phyloP scores from a whole-genome alignment of 176 grass and related monocot species.

The Zizania latifolia region DNA sequence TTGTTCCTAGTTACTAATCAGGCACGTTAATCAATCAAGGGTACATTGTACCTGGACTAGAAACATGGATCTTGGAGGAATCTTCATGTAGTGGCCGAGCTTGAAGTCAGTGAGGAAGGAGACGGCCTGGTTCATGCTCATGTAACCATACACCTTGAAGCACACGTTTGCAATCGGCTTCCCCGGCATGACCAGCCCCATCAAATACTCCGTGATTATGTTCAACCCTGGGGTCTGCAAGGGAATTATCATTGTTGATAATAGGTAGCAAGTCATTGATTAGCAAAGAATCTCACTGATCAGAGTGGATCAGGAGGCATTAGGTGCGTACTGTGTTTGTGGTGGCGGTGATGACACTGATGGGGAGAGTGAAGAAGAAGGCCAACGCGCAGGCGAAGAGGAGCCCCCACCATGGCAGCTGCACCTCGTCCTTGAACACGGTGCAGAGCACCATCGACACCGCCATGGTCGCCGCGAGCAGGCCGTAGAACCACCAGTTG shows the following conservation, averaged over 20 bases:
- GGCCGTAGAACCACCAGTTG: slow-evolving; percentile 71
- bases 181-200: slow-evolving; percentile 77
- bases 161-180: slow-evolving; percentile 86
- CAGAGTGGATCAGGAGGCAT: too few relatives aligned
- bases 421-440: slow-evolving; percentile 63
- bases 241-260: too few relatives aligned
- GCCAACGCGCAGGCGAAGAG: slow-evolving; percentile 66
- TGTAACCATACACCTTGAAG: slow-evolving; percentile 96
- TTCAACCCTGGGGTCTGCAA: slow-evolving; percentile 80
- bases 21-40: too few relatives aligned
- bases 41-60: slow-evolving; percentile 90
- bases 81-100: slow-evolving; percentile 96
- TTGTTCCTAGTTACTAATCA: too few relatives aligned
- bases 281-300: too few relatives aligned
- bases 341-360: slow-evolving; percentile 80
- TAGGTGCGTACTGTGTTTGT: too few relatives aligned
- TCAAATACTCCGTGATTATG: slow-evolving; percentile 65
- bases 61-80: slow-evolving; percentile 90
- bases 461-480: slow-evolving; percentile 33
- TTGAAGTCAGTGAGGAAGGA: slow-evolving; percentile 86
- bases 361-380: slow-evolving; percentile 76
- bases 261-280: too few relatives aligned
- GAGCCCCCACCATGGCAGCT: slow-evolving; percentile 89
- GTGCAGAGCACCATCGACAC: slow-evolving; percentile 63
- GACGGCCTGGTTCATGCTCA: slow-evolving; percentile 90